Evolutionary conservation across 1,139 yeast species (phyloP), one percentile per base, ranked within the genome.

Genomic region (Nakaseomyces sp.): DNA sequence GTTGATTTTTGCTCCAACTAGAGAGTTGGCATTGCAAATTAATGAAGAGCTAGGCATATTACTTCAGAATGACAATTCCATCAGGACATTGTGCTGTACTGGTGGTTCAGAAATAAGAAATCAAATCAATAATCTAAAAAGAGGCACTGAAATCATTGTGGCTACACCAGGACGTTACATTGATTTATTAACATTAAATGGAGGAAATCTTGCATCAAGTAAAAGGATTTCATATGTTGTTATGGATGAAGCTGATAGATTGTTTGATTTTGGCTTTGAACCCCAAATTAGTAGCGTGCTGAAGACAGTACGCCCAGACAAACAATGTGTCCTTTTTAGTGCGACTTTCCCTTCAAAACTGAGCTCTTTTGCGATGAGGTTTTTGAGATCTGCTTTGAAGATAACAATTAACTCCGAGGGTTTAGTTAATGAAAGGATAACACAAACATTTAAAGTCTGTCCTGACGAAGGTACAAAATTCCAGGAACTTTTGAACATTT

Each of bases 231-330:
- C 96, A 0, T 88, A 81, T 61, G 72, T 87, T 16, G 95, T 89
- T 0, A 68, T 93, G 47, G 99, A 93, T 61, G 99, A 93, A 61
- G 97, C 98, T 1, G 99, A 93, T 64, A 69, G 99, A 53, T 81
- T 91, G 85, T 89, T 89, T 67, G 99, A 91, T 64, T 72, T 91
- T 76, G 99, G 99, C 1, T 93, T 93, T 66, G 98, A 88, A 57
- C 98, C 98, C 0, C 99, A 93, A 60, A 89, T 93, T 3, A 79
- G 77, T 55, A 86, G 87, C 56, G 82, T 93, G 24, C 71, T 88
- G 56, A 71, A 76, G 25, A 84, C 84, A 38, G 74, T 87, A 1
- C 71, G 97, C 43, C 94, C 95, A 0, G 96, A 89, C 58, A 70
- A 83, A 44, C 98, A 91, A 59, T 85, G 94, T n/a, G 93, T 89